Percentiles rank a stretch among this genome's conserved stretches.
Conservation (phyloP, 2,329 filamentous ascomycete genomes). For the Apiospora pterosperma region DNA sequence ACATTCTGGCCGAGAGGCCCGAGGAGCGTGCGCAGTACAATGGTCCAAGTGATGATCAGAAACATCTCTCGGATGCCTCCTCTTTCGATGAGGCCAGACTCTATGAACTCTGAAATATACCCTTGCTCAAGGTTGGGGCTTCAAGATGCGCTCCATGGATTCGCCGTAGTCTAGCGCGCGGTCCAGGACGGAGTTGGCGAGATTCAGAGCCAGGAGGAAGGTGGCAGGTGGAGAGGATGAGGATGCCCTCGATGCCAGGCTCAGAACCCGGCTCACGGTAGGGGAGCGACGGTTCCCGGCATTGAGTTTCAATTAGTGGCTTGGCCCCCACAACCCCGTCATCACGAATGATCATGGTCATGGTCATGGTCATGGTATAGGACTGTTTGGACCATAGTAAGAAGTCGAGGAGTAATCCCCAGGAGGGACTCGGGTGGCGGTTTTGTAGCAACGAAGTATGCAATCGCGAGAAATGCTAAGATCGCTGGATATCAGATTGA, state of each 20-base stretch:
- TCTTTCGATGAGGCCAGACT: constrained; percentile 7
- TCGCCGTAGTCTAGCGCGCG: constrained; percentile 44
- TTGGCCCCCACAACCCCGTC: not conserved
- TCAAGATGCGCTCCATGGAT: constrained; percentile 49
- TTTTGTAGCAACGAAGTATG: too few relatives aligned
- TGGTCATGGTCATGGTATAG: not conserved
- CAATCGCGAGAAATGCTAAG: too few relatives aligned
- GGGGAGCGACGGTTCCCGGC: constrained; percentile 32
- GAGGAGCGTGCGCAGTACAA: constrained; percentile 51
- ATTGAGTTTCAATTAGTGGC: not conserved
- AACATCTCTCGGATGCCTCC: constrained; percentile 40
- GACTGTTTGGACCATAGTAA: not conserved
- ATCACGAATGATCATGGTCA: too few relatives aligned
- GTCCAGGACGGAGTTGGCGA: constrained; percentile 55
- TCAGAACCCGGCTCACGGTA: constrained; percentile 67
- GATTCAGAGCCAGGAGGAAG: constrained; percentile 61
- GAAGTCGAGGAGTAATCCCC: too few relatives aligned
- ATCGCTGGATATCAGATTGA: not conserved
- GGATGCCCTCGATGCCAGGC: constrained; percentile 54
- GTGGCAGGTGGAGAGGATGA: constrained; percentile 60
- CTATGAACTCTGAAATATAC: constrained; percentile 32
- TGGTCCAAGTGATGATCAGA: constrained; percentile 53
- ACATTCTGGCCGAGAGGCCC: constrained; percentile 40
- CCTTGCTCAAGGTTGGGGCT: constrained; percentile 62
- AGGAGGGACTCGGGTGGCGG: too few relatives aligned